These are phyloP conservation scores for Epichloe hybrida DNA, from an alignment of 2,329 filamentous ascomycete species.

Conservation along the genomic window DNA sequence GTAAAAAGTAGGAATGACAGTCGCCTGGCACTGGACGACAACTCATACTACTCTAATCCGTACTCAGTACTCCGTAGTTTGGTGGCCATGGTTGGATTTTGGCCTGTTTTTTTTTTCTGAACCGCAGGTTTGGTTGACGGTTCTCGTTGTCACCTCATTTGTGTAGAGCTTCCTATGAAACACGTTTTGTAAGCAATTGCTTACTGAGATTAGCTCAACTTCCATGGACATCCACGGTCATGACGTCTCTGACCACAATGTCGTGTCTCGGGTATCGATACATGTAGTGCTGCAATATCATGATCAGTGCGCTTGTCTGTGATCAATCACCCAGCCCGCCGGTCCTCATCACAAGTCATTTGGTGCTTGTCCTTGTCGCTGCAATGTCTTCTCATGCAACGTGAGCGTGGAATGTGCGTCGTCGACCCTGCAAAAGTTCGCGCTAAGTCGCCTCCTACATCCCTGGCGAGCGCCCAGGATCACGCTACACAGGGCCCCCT, in stretches of 20 bases:
- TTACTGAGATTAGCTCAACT: not conserved
- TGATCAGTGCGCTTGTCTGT: not conserved
- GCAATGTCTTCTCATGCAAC: conserved; percentile 2
- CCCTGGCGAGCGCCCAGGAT: conserved; percentile 1
- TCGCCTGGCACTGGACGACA: not conserved
- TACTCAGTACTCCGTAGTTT: not conserved
- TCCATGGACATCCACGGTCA: too few species aligned
- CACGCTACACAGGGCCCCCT: conserved; percentile 1
- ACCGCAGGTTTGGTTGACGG: not conserved
- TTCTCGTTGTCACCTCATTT: too few species aligned
- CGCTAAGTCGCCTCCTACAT: conserved; percentile 5
- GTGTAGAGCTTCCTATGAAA: too few species aligned
- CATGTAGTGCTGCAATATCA: not conserved
- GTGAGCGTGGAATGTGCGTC: not conserved
- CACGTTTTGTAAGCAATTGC: not conserved
- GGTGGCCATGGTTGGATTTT: too few species aligned
- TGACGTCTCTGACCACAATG: not conserved
- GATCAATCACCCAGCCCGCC: not conserved
- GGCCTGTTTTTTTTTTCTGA: not conserved
- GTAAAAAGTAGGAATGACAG: too few species aligned
- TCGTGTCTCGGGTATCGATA: not conserved
- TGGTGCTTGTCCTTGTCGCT: not conserved
- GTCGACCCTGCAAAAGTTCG: conserved; percentile 7
- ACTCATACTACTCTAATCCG: not conserved
- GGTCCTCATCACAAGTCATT: not conserved